A percentile compares a stretch with the other conserved stretches of the same genome.
These are phyloP conservation scores for Mycena rebaudengoi DNA, from an alignment of 768 basidiomycete genomes.

Conservation along the genomic window DNA sequence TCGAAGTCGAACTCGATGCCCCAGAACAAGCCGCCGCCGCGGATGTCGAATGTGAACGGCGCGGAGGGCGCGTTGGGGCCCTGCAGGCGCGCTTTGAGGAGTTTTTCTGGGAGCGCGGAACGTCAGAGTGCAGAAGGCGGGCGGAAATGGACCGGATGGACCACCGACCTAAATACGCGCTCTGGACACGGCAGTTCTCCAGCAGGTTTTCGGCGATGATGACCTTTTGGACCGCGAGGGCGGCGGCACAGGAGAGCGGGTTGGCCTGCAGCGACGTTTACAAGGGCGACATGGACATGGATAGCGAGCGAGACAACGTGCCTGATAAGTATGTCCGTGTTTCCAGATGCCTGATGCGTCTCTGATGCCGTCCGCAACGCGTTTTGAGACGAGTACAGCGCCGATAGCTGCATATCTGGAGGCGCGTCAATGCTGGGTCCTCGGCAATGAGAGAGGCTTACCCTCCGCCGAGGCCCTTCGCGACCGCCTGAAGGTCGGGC, in stretches of 20 bases:
- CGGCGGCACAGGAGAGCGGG: conserved; percentile 79
- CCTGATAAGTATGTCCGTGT: conserved; percentile 90
- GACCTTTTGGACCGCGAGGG: conserved; percentile 83
- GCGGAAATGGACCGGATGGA: background rate
- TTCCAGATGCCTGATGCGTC: conserved; percentile 78
- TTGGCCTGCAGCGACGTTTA: conserved; percentile 58
- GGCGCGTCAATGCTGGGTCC: background rate
- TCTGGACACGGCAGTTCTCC: conserved; percentile 65
- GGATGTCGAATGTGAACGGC: conserved; percentile 79
- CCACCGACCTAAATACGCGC: conserved; percentile 61
- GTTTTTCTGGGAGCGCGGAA: conserved; percentile 41
- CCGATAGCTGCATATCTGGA: conserved; percentile 82
- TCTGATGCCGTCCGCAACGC: conserved; percentile 74
- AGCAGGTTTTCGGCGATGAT: conserved; percentile 77
- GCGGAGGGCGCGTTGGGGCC: conserved; percentile 64
- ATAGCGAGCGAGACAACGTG: conserved; percentile 29
- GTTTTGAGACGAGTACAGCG: conserved; percentile 79
- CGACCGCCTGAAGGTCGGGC: conserved; percentile 90
- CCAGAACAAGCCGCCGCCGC: conserved; percentile 88
- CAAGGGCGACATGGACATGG: too few species aligned
- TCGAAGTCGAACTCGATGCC: conserved; percentile 83
- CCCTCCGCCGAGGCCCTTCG: conserved; percentile 93
- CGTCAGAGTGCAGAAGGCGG: background rate
- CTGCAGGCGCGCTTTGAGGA: conserved; percentile 63
- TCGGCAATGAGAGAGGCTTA: conserved; percentile 39